Base-by-base conservation (phyloP, 768 basidiomycete species). In the Chlorophyllum brunneum region DNA sequence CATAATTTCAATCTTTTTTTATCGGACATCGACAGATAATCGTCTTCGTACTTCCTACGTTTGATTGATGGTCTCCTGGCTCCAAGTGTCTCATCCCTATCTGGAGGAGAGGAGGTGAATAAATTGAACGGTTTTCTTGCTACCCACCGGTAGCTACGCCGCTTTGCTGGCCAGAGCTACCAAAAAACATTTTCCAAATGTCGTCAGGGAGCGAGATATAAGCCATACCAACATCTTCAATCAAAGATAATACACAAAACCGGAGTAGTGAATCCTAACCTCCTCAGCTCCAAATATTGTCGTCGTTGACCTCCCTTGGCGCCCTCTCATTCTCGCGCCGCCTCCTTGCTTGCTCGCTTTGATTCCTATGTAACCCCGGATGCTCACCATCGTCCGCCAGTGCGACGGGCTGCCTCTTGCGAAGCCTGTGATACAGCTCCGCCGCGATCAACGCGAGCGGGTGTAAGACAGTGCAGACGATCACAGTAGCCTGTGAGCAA, bases 381-480 rank as follows among this genome's bases (percentile, higher is more conserved):
- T 66, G 56, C 57, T 53, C 60, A 55, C 66, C 50, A 56, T 63
- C 68, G 18, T 45, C 59, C 9, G 57, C 45, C 22, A 64, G 58
- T 11, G 36, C 55, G 16, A 66, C 55, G 5, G 46, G 24, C 3
- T 36, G 55, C 37, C 55, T 67, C 59, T 31, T 54, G 29, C 59
- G 59, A 38, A 72, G 67, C 24, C 63, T 58, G 22, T 57, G 46
- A n/a, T 79, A 82, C 1, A 80, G 44, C 18, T 73, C 60, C 0
- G 78, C 66, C 0, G 69, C 65, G 5, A 87, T 44, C 29, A 88
- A 70, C 2, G 70, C 75, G 2, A 91, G 66, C 1, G 89, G 88
- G 51, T 85, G 85, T 0, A 89, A 55, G 6, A 74, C 73, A 1
- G 87, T 88, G 66, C 87, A 89, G 23, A 78, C 55, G 27, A 89